Evolutionary conservation across 2,329 filamentous ascomycete species (phyloP).

Genomic region (Achaetomium macrosporum): DNA sequence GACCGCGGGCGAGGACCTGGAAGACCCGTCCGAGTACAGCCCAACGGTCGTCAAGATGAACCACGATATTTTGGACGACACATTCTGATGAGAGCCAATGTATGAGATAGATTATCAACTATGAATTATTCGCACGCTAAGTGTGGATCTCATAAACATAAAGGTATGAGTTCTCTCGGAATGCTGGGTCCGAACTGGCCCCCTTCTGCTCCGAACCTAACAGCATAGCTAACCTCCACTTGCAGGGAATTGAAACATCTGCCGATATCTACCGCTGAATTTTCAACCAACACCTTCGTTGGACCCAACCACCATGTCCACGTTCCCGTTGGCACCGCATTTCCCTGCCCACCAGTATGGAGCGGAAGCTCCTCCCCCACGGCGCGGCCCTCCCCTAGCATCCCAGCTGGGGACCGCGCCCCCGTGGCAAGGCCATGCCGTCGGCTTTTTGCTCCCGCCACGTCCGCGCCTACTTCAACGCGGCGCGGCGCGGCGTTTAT

Average conservation of each 20-base stretch:
- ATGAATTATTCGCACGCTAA: no score
- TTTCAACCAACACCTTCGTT: no score
- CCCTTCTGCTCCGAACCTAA: neutral
- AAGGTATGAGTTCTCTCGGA: neutral
- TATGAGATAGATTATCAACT: no score
- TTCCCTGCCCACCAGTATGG: no score
- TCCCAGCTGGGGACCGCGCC: neutral
- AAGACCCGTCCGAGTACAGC: slow-evolving; percentile 54
- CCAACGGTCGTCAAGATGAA: slow-evolving; percentile 62
- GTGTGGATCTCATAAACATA: neutral
- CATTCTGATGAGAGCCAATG: slow-evolving; percentile 39
- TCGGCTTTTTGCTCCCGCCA: neutral
- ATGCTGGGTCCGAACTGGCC: neutral
- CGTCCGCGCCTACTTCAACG: neutral
- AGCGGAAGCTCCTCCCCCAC: neutral
- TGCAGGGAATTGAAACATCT: no score
- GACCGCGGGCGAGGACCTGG: slow-evolving; percentile 62
- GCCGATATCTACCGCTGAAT: no score
- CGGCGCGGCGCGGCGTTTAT: neutral
- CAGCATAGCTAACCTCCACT: no score
- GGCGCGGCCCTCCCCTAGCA: slow-evolving; percentile 2
- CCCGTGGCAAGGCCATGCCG: neutral
- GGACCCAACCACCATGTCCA: neutral
- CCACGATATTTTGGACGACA: slow-evolving; percentile 56
- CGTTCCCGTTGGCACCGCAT: neutral